A percentile compares a stretch with the other conserved stretches of the same genome.
Evolutionary conservation across 805 yeast species (phyloP).

Genomic region (Scheffersomyces spartinae): DNA sequence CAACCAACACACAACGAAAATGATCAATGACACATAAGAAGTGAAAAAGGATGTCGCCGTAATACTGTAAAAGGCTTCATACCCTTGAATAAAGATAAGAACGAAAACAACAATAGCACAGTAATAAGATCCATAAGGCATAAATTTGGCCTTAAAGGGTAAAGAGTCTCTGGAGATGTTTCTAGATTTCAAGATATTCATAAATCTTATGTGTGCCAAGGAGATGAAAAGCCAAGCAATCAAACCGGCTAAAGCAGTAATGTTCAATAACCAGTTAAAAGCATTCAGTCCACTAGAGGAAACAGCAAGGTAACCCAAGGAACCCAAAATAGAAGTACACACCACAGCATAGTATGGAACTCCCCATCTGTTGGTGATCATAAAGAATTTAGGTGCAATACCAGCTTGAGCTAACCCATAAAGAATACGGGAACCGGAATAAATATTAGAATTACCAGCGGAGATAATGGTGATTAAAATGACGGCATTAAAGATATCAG

Average conservation of each 20-base stretch:
- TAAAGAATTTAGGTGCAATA: conserved; percentile 45
- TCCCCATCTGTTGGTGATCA: conserved; percentile 40
- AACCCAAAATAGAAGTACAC: conserved; percentile 49
- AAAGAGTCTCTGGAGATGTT: conserved; percentile 56
- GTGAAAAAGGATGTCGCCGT: conserved; percentile 51
- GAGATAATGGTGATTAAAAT: conserved; percentile 56
- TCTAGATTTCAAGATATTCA: conserved; percentile 49
- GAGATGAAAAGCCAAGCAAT: conserved; percentile 64
- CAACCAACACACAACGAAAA: conserved; percentile 45
- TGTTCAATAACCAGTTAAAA: conserved; percentile 63
- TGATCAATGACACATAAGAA: conserved; percentile 57
- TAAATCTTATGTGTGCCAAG: conserved; percentile 56
- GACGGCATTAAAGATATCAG: conserved; percentile 64
- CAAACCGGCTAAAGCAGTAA: conserved; percentile 68
- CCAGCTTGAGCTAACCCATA: conserved; percentile 52
- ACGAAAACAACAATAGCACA: conserved; percentile 41
- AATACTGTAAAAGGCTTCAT: conserved; percentile 45
- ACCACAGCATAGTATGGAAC: conserved; percentile 51
- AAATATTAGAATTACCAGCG: conserved; percentile 71
- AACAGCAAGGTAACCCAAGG: conserved; percentile 48
- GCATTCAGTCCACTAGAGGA: conserved; percentile 44
- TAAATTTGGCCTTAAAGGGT: conserved; percentile 63
- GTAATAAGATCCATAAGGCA: conserved; percentile 61
- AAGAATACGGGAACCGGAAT: conserved; percentile 59
- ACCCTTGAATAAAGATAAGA: conserved; percentile 66